phyloP scores from a whole-genome alignment of 2,329 filamentous ascomycete genomes.

The Colletotrichum lupini region DNA sequence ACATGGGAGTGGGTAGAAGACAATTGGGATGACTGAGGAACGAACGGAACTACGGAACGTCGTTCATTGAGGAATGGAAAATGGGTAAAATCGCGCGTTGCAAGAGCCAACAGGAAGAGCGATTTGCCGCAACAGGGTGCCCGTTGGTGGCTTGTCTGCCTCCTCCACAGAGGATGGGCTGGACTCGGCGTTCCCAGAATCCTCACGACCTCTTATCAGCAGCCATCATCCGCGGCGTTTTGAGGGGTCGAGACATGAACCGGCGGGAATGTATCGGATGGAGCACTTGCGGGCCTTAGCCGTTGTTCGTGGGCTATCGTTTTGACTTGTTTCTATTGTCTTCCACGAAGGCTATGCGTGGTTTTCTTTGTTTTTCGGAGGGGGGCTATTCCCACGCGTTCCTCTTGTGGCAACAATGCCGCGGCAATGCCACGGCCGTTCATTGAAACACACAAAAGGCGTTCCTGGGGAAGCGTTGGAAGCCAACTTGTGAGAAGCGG shows the following conservation, averaged over 20 bases:
- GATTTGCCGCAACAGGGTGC: slow-evolving; percentile 4
- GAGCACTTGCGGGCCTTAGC: slow-evolving; percentile 3
- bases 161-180: neutral
- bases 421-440: neutral
- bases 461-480: neutral
- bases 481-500: neutral
- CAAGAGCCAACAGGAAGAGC: neutral
- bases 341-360: slow-evolving; percentile 1
- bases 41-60: neutral
- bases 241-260: slow-evolving; percentile 17
- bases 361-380: neutral
- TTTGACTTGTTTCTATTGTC: slow-evolving; percentile 18
- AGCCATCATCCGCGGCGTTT: neutral
- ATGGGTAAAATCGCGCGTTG: neutral
- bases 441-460: neutral
- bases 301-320: neutral
- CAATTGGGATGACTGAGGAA: neutral
- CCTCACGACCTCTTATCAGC: neutral
- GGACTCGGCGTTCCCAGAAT: neutral
- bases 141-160: slow-evolving; percentile 10
- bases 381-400: neutral
- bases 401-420: neutral
- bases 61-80: slow-evolving; percentile 1
- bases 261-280: slow-evolving; percentile 24
- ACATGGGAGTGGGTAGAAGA: neutral